A percentile compares a stretch with the other conserved stretches of the same genome.
Evolutionary conservation across 129 eudicot species (phyloP).

Genomic region (Tanacetum coccineum): DNA sequence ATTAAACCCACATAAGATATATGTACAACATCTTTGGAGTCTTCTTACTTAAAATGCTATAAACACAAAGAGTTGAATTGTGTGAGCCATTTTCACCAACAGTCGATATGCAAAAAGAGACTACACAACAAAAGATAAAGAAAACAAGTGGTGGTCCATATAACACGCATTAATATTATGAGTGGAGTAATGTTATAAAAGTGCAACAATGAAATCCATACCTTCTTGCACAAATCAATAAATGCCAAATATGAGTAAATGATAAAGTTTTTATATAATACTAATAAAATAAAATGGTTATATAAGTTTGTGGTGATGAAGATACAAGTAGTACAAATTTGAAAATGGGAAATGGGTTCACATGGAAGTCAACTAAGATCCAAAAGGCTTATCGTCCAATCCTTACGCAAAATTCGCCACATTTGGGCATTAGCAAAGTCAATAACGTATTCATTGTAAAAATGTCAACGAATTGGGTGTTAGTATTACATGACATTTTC

Average conservation of each 20-base stretch:
- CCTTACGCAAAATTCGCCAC: no score
- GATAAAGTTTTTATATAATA: neutral
- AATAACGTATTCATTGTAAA: no score
- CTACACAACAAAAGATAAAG: neutral
- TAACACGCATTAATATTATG: constrained; percentile 15
- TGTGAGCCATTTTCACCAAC: constrained; percentile 33
- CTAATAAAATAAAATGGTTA: neutral
- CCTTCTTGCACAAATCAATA: constrained; percentile 18
- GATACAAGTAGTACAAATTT: neutral
- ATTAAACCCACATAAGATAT: constrained; percentile 20
- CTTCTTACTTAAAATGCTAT: constrained; percentile 1
- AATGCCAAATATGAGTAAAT: constrained; percentile 5
- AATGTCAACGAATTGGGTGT: no score
- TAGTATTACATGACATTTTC: no score
- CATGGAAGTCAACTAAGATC: neutral
- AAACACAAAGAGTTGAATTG: constrained; percentile 8
- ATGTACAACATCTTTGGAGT: constrained; percentile 11
- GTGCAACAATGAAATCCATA: constrained; percentile 12
- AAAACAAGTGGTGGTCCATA: constrained; percentile 40
- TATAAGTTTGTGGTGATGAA: constrained; percentile 8
- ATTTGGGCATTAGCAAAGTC: no score
- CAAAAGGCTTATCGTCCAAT: no score
- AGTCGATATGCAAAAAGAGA: constrained; percentile 11
- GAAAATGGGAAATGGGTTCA: constrained; percentile 19
- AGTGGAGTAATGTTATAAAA: constrained; percentile 25